These are phyloP conservation scores for Thalassiosira delicatula DNA, from an alignment of 352 stramenopile species.

Conservation along the genomic window DNA sequence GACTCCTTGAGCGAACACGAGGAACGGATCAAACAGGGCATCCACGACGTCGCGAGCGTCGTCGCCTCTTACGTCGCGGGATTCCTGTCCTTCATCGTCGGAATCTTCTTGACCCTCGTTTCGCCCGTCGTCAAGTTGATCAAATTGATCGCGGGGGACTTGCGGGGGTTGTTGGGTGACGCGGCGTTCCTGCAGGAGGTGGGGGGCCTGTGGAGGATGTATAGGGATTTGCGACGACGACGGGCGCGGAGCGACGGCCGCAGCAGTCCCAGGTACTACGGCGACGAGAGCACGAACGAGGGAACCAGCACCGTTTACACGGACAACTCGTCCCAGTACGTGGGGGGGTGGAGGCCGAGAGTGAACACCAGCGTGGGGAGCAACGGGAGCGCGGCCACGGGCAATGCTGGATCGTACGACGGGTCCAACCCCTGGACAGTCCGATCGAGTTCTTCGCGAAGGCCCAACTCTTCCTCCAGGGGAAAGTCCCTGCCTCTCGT, in stretches of 20 bases:
- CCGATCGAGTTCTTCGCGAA: no score
- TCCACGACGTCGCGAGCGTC: constrained; percentile 37
- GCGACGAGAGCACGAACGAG: constrained; percentile 5
- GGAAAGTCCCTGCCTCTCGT: no score
- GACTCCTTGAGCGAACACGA: no score
- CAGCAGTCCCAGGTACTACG: neutral
- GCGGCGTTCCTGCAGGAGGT: constrained; percentile 28
- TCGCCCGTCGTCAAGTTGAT: constrained; percentile 42
- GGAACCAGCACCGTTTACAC: constrained; percentile 8
- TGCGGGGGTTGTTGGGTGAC: constrained; percentile 33
- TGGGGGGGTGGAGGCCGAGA: constrained; percentile 40
- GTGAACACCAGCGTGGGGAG: constrained; percentile 23
- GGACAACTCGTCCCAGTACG: constrained; percentile 21
- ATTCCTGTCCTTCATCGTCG: constrained; percentile 37
- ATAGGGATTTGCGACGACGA: constrained; percentile 24
- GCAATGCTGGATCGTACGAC: neutral
- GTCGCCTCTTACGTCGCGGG: constrained; percentile 43
- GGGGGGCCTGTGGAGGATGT: constrained; percentile 28
- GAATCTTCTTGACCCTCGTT: constrained; percentile 40
- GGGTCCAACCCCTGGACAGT: neutral
- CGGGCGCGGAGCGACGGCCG: neutral
- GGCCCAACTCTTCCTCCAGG: no score
- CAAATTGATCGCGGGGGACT: constrained; percentile 41
- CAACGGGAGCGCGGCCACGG: no score
- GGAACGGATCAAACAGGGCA: constrained; percentile 44